Base-by-base conservation (phyloP, 495 filamentous ascomycete genomes). In the Tuber microsphaerosporum region DNA sequence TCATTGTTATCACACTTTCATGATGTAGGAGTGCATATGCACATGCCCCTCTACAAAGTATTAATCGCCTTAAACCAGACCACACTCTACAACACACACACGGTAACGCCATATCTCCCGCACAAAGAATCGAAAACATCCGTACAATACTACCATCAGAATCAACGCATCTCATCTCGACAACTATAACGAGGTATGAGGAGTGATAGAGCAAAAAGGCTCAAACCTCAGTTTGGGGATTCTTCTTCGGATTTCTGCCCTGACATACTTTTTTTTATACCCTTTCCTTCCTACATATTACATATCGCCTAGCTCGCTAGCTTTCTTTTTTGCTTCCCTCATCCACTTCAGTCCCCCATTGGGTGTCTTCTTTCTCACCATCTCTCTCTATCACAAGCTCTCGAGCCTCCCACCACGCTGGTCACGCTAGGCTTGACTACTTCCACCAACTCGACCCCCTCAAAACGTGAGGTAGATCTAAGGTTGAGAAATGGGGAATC, bases 401-500 rank as follows among this genome's bases (percentile, higher is more conserved):
- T 65, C 56, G 26, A 65, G 56, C 56, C 56, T 31, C 56, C 26
- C n/a, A 26, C 56, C n/a, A 26, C 56, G 0, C 12, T 9, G 1
- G 14, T 2, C 56, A 31, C 12, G 31, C 26, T 10, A 65, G 10
- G 26, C 56, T 14, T 31, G 0, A n/a, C 48, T n/a, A 56, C 7
- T 26, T 22, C 48, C 48, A 56, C 48, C 22, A n/a, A 48, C 46
- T 22, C 22, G 10, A 56, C 48, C 20, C 48, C 48, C n/a, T 31
- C 26, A 2, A 14, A 14, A n/a, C 51, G n/a, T 56, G 51, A 2
- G 56, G 56, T 65, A 65, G 56, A 31, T 65, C n/a, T 65, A 12
- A 65, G 10, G 31, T 65, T 26, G n/a, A 65, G 31, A 65, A 65
- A 65, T 65, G 56, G 56, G 26, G 56, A 65, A 65, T 65, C 56